Conservation (phyloP, 495 filamentous ascomycete species). For the Penicillium tannophilum region DNA sequence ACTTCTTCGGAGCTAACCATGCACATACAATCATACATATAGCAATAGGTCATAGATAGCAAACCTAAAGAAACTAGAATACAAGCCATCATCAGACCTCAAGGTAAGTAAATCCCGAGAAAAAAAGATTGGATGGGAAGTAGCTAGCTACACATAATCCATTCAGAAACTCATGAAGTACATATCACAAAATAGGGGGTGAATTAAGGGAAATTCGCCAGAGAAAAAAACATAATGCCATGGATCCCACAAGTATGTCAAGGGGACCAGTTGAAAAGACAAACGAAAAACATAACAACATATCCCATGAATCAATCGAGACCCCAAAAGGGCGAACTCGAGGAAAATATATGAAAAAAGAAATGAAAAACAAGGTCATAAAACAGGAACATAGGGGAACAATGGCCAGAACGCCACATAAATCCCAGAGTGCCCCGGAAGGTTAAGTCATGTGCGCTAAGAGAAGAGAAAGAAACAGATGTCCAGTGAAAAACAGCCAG, state of each 20-base stretch:
- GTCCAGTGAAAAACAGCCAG: constrained; percentile 13
- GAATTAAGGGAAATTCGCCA: constrained; percentile 12
- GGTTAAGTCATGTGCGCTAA: constrained; percentile 23
- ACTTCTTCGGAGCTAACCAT: neutral
- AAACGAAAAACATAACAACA: constrained; percentile 5
- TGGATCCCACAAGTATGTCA: neutral
- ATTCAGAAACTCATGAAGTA: constrained; percentile 11
- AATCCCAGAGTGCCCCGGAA: constrained; percentile 10
- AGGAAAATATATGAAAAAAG: constrained; percentile 4
- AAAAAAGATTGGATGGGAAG: constrained; percentile 7
- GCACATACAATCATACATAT: neutral
- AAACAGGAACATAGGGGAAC: constrained; percentile 1
- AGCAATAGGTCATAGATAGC: neutral
- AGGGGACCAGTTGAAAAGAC: neutral
- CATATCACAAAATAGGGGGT: constrained; percentile 8
- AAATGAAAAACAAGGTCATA: constrained; percentile 7
- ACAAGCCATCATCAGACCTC: constrained; percentile 4
- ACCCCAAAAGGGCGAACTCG: neutral
- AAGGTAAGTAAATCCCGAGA: neutral
- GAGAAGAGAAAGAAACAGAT: constrained; percentile 5
- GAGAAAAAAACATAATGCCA: neutral
- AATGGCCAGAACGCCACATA: constrained; percentile 11
- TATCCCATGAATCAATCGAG: constrained; percentile 4
- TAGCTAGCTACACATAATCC: constrained; percentile 12
- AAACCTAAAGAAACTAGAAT: neutral